phyloP scores from a whole-genome alignment of 768 basidiomycete genomes.

The Mycena filopes region DNA sequence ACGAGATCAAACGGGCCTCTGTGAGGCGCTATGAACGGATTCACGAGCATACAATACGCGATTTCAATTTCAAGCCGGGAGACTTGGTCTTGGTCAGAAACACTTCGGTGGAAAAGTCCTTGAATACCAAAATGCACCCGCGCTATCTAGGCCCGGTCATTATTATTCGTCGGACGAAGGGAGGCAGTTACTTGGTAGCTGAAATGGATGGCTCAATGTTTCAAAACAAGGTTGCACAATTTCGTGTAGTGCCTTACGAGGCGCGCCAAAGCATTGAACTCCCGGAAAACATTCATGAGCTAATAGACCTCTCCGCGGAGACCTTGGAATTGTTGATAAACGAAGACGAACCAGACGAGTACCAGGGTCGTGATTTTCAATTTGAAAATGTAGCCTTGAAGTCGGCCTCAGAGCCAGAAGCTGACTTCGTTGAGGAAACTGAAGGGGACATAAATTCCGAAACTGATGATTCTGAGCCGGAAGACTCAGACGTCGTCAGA shows the following conservation, averaged over 20 bases:
- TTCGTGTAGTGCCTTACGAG: slow-evolving; percentile 21
- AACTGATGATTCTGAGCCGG: too few relatives aligned
- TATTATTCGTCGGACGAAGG: not conserved
- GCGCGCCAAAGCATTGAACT: not conserved
- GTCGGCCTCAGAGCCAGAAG: too few relatives aligned
- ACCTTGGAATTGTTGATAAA: not conserved
- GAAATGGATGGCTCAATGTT: slow-evolving; percentile 14
- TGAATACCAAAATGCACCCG: slow-evolving; percentile 5
- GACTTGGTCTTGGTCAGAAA: slow-evolving; percentile 9
- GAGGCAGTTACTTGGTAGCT: not conserved
- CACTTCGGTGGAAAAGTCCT: slow-evolving; percentile 5
- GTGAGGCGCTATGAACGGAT: slow-evolving; percentile 35
- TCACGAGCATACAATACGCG: slow-evolving; percentile 23
- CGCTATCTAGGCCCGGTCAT: slow-evolving; percentile 37
- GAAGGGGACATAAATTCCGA: too few relatives aligned
- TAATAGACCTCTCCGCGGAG: slow-evolving; percentile 18
- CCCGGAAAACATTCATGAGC: slow-evolving; percentile 2
- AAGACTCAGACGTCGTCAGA: too few relatives aligned
- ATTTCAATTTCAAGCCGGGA: slow-evolving; percentile 33
- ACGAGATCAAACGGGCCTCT: slow-evolving; percentile 22
- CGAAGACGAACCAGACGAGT: not conserved
- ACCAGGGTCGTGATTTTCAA: not conserved
- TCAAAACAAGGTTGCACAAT: slow-evolving; percentile 20
- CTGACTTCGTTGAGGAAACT: too few relatives aligned
- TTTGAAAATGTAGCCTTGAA: slow-evolving; percentile 17